These are phyloP conservation scores for Aspergillus aculeatus DNA, from an alignment of 2,329 filamentous ascomycete species.

Conservation along the genomic window DNA sequence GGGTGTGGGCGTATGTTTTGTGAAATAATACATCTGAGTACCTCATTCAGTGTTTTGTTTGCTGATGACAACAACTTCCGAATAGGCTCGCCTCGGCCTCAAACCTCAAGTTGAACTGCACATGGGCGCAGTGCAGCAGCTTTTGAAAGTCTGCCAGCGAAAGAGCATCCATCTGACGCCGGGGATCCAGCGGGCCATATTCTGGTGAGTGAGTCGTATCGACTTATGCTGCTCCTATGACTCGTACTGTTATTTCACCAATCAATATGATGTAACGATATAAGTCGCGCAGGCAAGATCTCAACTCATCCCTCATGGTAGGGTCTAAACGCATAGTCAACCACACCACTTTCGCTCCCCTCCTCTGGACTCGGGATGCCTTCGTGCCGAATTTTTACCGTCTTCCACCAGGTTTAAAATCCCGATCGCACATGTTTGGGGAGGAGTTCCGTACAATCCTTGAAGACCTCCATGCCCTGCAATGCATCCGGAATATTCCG, in stretches of 20 bases:
- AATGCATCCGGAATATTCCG: constrained; percentile 2
- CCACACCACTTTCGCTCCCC: not conserved
- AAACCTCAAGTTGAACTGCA: constrained; percentile 4
- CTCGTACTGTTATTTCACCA: no score
- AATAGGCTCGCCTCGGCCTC: constrained; percentile 1
- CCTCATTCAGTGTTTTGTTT: not conserved
- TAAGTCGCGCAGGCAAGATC: constrained; percentile 4
- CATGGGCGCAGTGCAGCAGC: constrained; percentile 5
- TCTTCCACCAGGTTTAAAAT: not conserved
- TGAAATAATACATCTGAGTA: no score
- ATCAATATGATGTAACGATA: no score
- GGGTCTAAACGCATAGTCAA: not conserved
- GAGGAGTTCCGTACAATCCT: not conserved
- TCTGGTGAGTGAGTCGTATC: not conserved
- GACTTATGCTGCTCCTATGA: no score
- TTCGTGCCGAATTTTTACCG: constrained; percentile 1
- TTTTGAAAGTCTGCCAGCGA: not conserved
- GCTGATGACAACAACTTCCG: no score
- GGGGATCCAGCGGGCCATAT: constrained; percentile 6
- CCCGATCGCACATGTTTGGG: not conserved
- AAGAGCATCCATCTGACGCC: constrained; percentile 3
- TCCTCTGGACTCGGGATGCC: constrained; percentile 1
- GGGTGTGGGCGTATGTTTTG: not conserved
- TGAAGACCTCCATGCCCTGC: constrained; percentile 3
- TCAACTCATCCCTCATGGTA: constrained; percentile 1